phyloP scores from a whole-genome alignment of 2,329 filamentous ascomycete genomes.

The Davidsoniella australis region DNA sequence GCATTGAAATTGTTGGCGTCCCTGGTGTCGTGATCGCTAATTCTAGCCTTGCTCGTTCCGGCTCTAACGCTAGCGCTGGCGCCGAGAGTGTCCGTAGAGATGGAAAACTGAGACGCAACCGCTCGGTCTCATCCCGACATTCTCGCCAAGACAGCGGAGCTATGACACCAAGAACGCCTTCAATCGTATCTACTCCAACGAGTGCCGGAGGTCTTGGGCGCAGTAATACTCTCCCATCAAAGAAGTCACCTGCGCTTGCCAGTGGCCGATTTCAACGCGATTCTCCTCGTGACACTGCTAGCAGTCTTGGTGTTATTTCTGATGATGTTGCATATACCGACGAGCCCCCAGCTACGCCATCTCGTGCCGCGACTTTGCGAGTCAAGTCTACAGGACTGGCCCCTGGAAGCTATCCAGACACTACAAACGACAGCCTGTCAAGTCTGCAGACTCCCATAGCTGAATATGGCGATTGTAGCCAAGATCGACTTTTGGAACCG shows the following conservation, averaged over 20 bases:
- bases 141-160: slow-evolving; percentile 9
- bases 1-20: slow-evolving; percentile 15
- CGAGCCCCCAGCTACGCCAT: background rate
- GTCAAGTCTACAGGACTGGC: background rate
- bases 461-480: slow-evolving; percentile 26
- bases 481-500: slow-evolving; percentile 29
- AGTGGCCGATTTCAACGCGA: slow-evolving; percentile 45
- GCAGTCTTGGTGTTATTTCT: slow-evolving; percentile 7
- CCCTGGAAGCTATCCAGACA: slow-evolving; percentile 16
- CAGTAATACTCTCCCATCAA: slow-evolving; percentile 89
- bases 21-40: slow-evolving; percentile 20
- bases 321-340: slow-evolving; percentile 4
- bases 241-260: slow-evolving; percentile 59
- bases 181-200: slow-evolving; percentile 33
- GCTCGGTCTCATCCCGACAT: slow-evolving; percentile 70
- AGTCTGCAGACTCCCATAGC: slow-evolving; percentile 18
- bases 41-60: slow-evolving; percentile 44
- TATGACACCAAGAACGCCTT: slow-evolving; percentile 8
- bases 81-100: slow-evolving; percentile 74
- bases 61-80: slow-evolving; percentile 75
- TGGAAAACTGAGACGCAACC: slow-evolving; percentile 66
- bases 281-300: slow-evolving; percentile 13
- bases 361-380: slow-evolving; percentile 4
- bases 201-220: slow-evolving; percentile 32
- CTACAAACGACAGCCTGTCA: slow-evolving; percentile 16